Percentiles rank a stretch among this genome's conserved stretches.
phyloP scores from a whole-genome alignment of 441 rosid genomes.

The Aquilaria agallochum region DNA sequence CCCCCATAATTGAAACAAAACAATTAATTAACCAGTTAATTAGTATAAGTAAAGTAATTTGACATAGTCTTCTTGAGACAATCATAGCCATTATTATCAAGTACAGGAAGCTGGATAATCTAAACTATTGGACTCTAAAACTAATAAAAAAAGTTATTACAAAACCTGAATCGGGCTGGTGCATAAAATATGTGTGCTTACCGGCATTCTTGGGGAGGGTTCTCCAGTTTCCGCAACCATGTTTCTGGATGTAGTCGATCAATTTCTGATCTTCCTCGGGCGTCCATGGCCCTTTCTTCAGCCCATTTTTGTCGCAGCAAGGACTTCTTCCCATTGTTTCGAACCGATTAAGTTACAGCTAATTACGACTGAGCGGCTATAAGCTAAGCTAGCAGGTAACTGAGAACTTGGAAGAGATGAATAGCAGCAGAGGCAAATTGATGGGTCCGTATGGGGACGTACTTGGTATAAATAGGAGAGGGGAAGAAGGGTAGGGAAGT shows the following conservation, averaged over 20 bases:
- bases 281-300: conserved; percentile 73
- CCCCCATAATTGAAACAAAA: neutral
- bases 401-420: conserved; percentile 8
- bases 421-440: conserved; percentile 9
- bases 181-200: conserved; percentile 4
- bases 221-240: conserved; percentile 68
- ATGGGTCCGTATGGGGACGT: conserved; percentile 29
- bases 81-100: neutral
- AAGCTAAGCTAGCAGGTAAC: neutral
- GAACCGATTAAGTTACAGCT: neutral
- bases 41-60: no score
- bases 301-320: conserved; percentile 54
- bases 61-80: no score
- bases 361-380: neutral
- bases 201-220: conserved; percentile 70
- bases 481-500: conserved; percentile 26
- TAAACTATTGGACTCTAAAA: no score
- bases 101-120: neutral
- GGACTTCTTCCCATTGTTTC: conserved; percentile 52
- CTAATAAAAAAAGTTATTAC: neutral
- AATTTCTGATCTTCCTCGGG: conserved; percentile 65
- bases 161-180: neutral
- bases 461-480: conserved; percentile 40
- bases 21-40: neutral
- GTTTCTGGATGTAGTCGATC: conserved; percentile 39